Percentiles rank a stretch among this genome's conserved stretches.
These are phyloP conservation scores for Diaporthe amygdali DNA, from an alignment of 2,329 filamentous ascomycete genomes.

Conservation along the genomic window DNA sequence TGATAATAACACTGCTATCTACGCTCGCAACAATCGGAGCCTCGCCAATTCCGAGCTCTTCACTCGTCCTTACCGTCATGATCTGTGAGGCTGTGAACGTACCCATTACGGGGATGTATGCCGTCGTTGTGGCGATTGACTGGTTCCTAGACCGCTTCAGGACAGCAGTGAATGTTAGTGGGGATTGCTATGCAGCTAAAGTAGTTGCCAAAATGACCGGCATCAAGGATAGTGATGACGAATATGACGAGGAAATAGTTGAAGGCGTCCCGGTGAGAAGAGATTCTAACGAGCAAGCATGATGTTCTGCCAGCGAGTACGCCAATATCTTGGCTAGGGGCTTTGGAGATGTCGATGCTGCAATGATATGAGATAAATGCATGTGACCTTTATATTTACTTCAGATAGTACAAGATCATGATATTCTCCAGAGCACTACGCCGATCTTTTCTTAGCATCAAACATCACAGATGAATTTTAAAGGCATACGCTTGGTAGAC, in stretches of 20 bases:
- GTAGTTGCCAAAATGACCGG: slow-evolving; percentile 46
- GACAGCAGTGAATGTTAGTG: slow-evolving; percentile 55
- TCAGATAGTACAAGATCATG: neutral
- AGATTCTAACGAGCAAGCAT: neutral
- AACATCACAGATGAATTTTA: no score
- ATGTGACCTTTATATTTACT: no score
- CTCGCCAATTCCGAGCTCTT: slow-evolving; percentile 58
- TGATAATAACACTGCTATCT: slow-evolving; percentile 53
- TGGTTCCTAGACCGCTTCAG: slow-evolving; percentile 63
- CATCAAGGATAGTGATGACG: slow-evolving; percentile 30
- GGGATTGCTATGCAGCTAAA: slow-evolving; percentile 51
- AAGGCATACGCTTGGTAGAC: no score
- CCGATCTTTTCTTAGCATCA: no score
- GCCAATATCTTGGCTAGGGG: neutral
- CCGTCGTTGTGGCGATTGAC: slow-evolving; percentile 58
- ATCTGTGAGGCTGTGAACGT: slow-evolving; percentile 50
- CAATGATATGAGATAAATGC: neutral
- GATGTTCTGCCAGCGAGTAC: neutral
- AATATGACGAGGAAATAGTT: neutral
- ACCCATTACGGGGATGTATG: slow-evolving; percentile 54
- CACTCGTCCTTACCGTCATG: slow-evolving; percentile 57
- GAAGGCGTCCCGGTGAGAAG: neutral
- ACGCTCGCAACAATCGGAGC: slow-evolving; percentile 59
- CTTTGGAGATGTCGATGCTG: no score
- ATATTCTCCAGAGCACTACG: neutral